Evolutionary conservation across 768 basidiomycete species (phyloP).

Genomic region (Sporobolomyces phaffii): DNA sequence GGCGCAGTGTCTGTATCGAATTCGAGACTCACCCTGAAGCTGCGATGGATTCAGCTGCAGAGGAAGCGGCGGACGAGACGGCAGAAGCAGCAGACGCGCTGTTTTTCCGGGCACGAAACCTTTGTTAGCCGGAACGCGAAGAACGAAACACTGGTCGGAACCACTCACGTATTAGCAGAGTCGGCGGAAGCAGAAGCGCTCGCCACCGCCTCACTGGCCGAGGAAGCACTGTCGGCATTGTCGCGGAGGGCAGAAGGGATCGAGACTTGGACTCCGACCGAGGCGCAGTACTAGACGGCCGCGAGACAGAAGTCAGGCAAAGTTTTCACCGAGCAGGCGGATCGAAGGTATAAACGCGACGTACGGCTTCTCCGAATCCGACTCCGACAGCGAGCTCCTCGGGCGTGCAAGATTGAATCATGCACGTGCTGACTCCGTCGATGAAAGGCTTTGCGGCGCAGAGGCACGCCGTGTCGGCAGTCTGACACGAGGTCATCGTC

Average conservation of each 20-base stretch:
- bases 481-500: slow-evolving; percentile 8
- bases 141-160: neutral
- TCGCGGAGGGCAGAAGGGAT: neutral
- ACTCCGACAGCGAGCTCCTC: slow-evolving; percentile 1
- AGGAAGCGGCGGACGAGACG: neutral
- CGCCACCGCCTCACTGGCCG: neutral
- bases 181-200: neutral
- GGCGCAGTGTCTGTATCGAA: too few species aligned
- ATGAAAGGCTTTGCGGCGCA: slow-evolving; percentile 17
- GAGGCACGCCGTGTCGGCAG: slow-evolving; percentile 21
- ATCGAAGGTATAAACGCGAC: neutral
- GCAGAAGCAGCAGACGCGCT: neutral
- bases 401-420: neutral
- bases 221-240: neutral
- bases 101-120: neutral
- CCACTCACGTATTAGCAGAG: neutral
- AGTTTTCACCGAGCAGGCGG: neutral
- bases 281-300: slow-evolving; percentile 11
- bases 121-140: neutral
- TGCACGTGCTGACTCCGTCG: slow-evolving; percentile 11
- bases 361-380: slow-evolving; percentile 19
- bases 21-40: neutral
- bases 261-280: slow-evolving; percentile 8
- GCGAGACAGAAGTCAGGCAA: neutral
- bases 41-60: neutral